Percentiles rank a stretch among this genome's conserved stretches.
phyloP scores from a whole-genome alignment of 1,284 basidiomycete genomes.

The Lentinula novae-zelandiae region DNA sequence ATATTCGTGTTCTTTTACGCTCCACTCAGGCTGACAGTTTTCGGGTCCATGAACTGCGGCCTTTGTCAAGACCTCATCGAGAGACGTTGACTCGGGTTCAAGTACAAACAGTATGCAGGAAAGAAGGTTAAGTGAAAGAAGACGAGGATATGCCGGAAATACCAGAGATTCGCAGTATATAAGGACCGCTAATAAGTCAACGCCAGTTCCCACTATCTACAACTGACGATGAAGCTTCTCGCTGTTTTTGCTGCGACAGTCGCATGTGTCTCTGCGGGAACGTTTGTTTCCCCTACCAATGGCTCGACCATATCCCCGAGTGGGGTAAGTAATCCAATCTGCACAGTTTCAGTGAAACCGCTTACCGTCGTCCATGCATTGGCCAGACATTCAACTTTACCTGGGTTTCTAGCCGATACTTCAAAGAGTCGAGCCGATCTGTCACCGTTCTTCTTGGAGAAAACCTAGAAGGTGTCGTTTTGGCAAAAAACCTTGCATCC shows the following conservation, averaged over 20 bases:
- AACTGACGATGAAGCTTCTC: not conserved
- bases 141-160: too few relatives aligned
- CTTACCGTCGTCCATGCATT: not conserved
- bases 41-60: too few relatives aligned
- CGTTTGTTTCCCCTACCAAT: conserved; percentile 2
- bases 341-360: not conserved
- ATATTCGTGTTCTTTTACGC: too few relatives aligned
- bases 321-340: not conserved
- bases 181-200: too few relatives aligned
- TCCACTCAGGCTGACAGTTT: too few relatives aligned
- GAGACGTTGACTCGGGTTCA: too few relatives aligned
- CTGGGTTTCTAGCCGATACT: conserved; percentile 5
- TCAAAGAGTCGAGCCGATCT: conserved; percentile 5
- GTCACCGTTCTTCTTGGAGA: not conserved
- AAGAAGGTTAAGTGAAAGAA: too few relatives aligned
- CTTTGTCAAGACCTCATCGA: too few relatives aligned
- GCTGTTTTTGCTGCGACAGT: not conserved
- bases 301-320: not conserved
- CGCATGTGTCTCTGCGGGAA: not conserved
- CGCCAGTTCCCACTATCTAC: too few relatives aligned
- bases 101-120: too few relatives aligned
- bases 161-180: too few relatives aligned
- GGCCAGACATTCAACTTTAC: conserved; percentile 1
- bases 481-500: not conserved
- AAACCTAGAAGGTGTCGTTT: not conserved